Conservation (phyloP, 176 grass and related monocot genomes). For the Rhynchospora pubera region DNA sequence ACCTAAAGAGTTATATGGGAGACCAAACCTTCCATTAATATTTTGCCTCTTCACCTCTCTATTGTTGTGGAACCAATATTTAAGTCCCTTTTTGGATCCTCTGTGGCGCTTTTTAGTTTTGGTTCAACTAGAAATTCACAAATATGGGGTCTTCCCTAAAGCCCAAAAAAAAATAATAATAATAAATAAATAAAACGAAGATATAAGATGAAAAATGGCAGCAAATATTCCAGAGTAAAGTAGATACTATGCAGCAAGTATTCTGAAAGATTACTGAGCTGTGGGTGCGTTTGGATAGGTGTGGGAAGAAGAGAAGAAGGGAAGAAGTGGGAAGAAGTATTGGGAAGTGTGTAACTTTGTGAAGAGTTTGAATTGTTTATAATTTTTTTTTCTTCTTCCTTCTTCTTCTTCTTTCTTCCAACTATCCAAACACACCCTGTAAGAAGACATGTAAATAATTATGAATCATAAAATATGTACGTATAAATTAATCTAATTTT, state of each 20-base stretch:
- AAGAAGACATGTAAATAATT: too few species aligned
- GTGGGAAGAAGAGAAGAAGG: too few species aligned
- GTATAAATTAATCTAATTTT: background rate
- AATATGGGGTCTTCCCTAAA: background rate
- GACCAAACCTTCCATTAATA: constrained; percentile 10
- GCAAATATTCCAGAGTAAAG: background rate
- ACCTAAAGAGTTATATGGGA: background rate
- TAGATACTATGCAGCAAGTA: background rate
- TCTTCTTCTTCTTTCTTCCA: too few species aligned
- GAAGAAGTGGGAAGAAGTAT: too few species aligned
- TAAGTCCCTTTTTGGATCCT: background rate
- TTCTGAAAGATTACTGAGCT: too few species aligned
- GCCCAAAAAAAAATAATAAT: background rate
- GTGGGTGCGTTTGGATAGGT: too few species aligned
- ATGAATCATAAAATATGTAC: background rate
- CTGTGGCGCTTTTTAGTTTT: background rate
- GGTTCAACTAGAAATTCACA: background rate
- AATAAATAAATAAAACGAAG: background rate
- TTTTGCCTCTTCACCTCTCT: background rate
- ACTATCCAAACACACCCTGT: too few species aligned
- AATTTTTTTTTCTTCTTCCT: too few species aligned
- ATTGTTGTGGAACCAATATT: background rate
- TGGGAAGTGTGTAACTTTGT: too few species aligned
- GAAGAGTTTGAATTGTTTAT: too few species aligned
- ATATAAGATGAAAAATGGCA: background rate